phyloP scores from a whole-genome alignment of 257 asterid species.

The Primulina huaijiensis region DNA sequence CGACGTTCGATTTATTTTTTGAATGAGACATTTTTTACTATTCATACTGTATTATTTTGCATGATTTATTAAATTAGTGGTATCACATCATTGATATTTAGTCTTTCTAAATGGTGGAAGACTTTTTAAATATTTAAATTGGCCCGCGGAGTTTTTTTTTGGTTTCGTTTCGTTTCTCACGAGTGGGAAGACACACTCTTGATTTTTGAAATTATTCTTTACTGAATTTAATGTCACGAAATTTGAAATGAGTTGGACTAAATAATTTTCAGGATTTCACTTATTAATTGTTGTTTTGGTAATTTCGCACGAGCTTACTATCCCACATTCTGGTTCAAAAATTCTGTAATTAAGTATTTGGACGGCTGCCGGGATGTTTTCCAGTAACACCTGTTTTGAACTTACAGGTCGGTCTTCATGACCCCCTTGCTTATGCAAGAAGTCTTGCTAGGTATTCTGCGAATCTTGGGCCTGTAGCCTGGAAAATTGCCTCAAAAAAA shows the following conservation, averaged over 20 bases:
- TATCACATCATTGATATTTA: neutral
- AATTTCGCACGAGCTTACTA: neutral
- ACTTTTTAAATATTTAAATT: too few relatives aligned
- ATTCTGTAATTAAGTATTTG: neutral
- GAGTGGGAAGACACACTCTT: neutral
- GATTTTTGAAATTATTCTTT: too few relatives aligned
- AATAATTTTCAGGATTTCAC: neutral
- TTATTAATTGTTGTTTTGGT: neutral
- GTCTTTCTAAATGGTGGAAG: neutral
- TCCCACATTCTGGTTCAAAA: too few relatives aligned
- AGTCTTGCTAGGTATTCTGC: constrained; percentile 84
- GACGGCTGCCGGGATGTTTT: neutral
- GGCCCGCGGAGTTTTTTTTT: neutral
- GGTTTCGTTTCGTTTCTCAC: neutral
- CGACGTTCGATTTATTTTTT: too few relatives aligned
- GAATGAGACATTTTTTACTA: neutral
- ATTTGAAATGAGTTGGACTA: neutral
- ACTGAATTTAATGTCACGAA: too few relatives aligned
- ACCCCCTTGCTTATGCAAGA: constrained; percentile 72
- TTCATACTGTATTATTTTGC: neutral
- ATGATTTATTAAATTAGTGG: neutral
- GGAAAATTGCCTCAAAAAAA: constrained; percentile 73
- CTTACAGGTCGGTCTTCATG: constrained; percentile 84
- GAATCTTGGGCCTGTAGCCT: constrained; percentile 78
- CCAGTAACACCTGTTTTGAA: constrained; percentile 3